phyloP scores from a whole-genome alignment of 2,329 filamentous ascomycete species.

The Pseudocercospora vitis region DNA sequence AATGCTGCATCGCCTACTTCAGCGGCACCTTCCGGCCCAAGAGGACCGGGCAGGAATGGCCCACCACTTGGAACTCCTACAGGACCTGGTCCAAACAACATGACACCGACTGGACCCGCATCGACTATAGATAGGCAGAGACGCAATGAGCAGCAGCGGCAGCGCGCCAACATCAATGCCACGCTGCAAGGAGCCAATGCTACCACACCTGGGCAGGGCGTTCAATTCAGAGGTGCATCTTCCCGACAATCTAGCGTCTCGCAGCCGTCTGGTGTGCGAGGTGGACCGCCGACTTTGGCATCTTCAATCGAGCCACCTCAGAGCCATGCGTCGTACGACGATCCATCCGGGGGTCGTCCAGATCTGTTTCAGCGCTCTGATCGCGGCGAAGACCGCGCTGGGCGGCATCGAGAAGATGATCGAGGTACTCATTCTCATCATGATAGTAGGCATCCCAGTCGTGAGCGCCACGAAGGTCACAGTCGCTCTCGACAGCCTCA shows the following conservation, averaged over 20 bases:
- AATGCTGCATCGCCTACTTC: slow-evolving; percentile 31
- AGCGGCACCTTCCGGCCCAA: slow-evolving; percentile 34
- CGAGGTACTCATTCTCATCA: slow-evolving; percentile 23
- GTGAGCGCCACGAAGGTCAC: slow-evolving; percentile 29
- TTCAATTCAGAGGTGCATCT: slow-evolving; percentile 38
- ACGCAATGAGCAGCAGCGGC: slow-evolving; percentile 28
- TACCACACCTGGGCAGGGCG: slow-evolving; percentile 26
- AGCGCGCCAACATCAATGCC: slow-evolving; percentile 33
- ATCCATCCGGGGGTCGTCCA: slow-evolving; percentile 13
- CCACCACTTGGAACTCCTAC: slow-evolving; percentile 31
- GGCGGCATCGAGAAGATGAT: slow-evolving; percentile 31
- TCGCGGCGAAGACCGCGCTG: slow-evolving; percentile 21
- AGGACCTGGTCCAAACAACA: slow-evolving; percentile 31
- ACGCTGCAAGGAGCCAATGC: slow-evolving; percentile 25
- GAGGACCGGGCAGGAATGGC: slow-evolving; percentile 24
- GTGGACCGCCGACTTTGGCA: slow-evolving; percentile 17
- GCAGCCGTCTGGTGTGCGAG: slow-evolving; percentile 7
- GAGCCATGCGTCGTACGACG: slow-evolving; percentile 17
- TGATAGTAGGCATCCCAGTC: slow-evolving; percentile 32
- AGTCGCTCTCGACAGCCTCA: slow-evolving; percentile 12
- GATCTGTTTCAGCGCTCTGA: slow-evolving; percentile 30
- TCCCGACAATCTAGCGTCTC: slow-evolving; percentile 30
- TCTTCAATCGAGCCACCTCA: slow-evolving; percentile 28
- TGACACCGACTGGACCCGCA: slow-evolving; percentile 33
- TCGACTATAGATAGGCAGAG: slow-evolving; percentile 26